Conservation (phyloP, 2,329 filamentous ascomycete species). For the Trichoderma semiorbis region DNA sequence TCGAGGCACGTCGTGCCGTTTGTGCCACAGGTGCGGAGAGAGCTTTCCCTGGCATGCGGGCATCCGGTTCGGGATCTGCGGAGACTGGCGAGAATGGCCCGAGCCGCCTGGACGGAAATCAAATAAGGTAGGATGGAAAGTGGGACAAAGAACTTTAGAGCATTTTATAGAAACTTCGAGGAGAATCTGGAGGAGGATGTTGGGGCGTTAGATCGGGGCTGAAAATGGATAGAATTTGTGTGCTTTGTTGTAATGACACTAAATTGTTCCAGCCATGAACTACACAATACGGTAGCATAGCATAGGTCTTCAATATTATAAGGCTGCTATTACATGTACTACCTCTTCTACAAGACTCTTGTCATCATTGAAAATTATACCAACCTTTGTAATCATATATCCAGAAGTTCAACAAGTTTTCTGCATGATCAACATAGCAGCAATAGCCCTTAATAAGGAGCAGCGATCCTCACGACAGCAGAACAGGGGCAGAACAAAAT, state of each 20-base stretch:
- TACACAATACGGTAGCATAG: not conserved
- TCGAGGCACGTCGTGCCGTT: conserved; percentile 43
- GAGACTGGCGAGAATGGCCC: conserved; percentile 46
- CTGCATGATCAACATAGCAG: not conserved
- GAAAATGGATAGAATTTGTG: not conserved
- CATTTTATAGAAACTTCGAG: not conserved
- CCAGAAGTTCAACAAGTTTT: not conserved
- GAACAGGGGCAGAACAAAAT: not conserved
- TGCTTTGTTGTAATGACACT: not conserved
- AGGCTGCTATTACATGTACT: not conserved
- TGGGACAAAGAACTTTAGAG: not conserved
- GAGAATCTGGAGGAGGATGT: not conserved
- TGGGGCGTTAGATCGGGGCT: not conserved
- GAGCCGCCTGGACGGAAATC: conserved; percentile 46
- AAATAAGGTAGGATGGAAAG: conserved; percentile 23
- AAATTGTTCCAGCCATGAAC: not conserved
- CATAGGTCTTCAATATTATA: not conserved
- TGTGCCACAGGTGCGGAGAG: conserved; percentile 42
- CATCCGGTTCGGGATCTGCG: conserved; percentile 53
- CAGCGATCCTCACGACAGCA: not conserved
- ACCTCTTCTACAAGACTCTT: not conserved
- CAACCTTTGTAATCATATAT: not conserved
- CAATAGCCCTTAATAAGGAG: not conserved
- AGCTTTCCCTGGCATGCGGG: conserved; percentile 50
- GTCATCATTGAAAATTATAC: not conserved